Base-by-base conservation (phyloP, 768 basidiomycete species). In the Dacryopinax spathularia region DNA sequence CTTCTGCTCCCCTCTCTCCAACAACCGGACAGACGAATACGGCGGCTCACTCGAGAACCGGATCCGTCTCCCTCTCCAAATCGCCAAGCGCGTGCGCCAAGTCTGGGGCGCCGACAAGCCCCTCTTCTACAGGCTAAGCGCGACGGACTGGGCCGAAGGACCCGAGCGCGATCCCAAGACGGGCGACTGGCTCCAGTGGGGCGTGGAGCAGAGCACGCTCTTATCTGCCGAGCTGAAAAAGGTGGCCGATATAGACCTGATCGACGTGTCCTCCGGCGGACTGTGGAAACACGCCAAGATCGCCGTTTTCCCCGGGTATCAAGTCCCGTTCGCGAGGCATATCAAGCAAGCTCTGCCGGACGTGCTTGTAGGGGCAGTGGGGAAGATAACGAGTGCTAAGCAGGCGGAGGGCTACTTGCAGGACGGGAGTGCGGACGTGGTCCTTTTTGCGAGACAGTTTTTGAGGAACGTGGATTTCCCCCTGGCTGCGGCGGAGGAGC, bases 1-100 rank as follows among this genome's bases (percentile, higher is more conserved):
- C 20, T 92, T 91, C 73, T 70, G 85, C 12, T 88, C 87, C 2
- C 89, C 89, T 1, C 71, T 89, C 33, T 86, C 85, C 15, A 91
- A 93, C 77, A 73, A 72, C 6, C 84, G 89, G 31, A 78, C 77
- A 6, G 91, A 92, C 72, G 41, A 76, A 33, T 90, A 86, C 69
- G 89, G 90, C 15, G 89, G 89, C 1, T 73, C 79, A 7, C 76
- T 91, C 34, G 83, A 84, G 67, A 89, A 91, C 75, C 82, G 90
- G 33, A 71, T 88, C 64, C 83, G 88, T 27, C 82, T 82, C 65
- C 79, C 86, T 1, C 77, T 89, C 34, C 81, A 82, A 37, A 65
- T 91, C 43, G 73, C 82, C 56, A 70, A 79, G 48, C 71, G 75
- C 27, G 73, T 82, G 29, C 82, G 88, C 5, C 75, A 76, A 43